Conservation (phyloP, 257 asterid species). For the Solanum piurae region DNA sequence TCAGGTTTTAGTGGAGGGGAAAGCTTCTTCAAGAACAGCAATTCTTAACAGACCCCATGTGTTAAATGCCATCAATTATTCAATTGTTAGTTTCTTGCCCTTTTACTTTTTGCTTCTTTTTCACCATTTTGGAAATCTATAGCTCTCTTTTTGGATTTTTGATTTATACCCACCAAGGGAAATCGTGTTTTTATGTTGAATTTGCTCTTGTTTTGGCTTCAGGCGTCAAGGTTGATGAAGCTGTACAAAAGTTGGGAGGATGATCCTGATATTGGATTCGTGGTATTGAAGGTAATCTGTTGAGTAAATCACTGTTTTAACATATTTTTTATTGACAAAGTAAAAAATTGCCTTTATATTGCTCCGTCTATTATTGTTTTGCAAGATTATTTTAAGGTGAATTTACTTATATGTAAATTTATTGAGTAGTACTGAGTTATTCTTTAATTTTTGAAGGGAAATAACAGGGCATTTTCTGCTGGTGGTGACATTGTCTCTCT, state of each 20-base stretch:
- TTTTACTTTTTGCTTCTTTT: not conserved
- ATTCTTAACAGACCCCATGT: constrained; percentile 72
- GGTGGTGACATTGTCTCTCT: constrained; percentile 88
- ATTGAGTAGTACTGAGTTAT: not conserved
- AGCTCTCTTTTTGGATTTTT: not conserved
- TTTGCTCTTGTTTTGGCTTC: not conserved
- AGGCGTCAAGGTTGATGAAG: constrained; percentile 65
- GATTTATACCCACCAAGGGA: not conserved
- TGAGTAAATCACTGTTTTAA: not conserved
- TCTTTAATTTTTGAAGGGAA: constrained; percentile 57
- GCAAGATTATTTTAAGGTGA: not conserved
- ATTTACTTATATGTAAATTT: not conserved
- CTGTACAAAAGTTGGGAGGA: constrained; percentile 91
- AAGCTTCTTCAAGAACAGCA: constrained; percentile 70
- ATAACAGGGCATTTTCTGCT: constrained; percentile 83
- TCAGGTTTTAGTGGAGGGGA: constrained; percentile 84
- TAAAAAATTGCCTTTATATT: not conserved
- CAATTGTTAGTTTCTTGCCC: constrained; percentile 33
- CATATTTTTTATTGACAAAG: not conserved
- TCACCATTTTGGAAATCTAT: not conserved
- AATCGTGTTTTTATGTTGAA: not conserved
- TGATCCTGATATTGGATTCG: constrained; percentile 53
- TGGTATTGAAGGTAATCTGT: constrained; percentile 60
- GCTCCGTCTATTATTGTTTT: not conserved
- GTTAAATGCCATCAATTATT: constrained; percentile 69